Evolutionary conservation across 208 protist genomes (phyloP), one percentile per base, ranked within the genome.

Genomic region (Leishmania arabica): DNA sequence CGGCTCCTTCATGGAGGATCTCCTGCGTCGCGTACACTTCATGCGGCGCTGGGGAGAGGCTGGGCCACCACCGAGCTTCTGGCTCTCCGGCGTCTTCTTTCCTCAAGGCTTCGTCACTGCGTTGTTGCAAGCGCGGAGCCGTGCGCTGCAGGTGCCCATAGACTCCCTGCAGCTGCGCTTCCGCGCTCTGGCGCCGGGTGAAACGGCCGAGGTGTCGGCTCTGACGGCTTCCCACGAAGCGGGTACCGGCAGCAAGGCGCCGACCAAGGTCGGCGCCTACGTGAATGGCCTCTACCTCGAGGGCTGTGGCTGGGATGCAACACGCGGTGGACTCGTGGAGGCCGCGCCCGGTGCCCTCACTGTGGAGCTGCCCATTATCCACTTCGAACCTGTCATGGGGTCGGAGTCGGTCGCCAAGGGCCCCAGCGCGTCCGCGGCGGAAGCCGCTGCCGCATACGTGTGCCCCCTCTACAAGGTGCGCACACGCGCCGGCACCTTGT

Each of bases 21-120:
- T 98, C 64, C 75, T 96, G 81, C 74, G 82, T 58, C 91, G 98
- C 65, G 86, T 99, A 31, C 85, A 90, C 37, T 99, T 99, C 78
- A 89, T 99, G 51, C 71, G 90, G 5, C 79, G 82, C 34, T 99
- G 98, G 98, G 87, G 95, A 77, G 86, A 94, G 73, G 71, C 94
- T 34, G 98, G 97, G 1, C 86, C 91, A 19, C 98, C 97, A 45
- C 79, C 84, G 37, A 93, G 89, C 71, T 99, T 97, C 89, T 99
- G 97, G 98, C 92, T 99, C 42, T 97, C 98, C 2, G 98, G 98
- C 8, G 98, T 99, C 81, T 99, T 99, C 92, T 99, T 99, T 85
- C 98, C 99, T 17, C 99, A 98, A 76, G 96, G 95, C 19, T 98
- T 98, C 80, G 88, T 98, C 24, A 98, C 95, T 17, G 95, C 90